These are phyloP conservation scores for Phellopilus nigrolimitatus DNA, from an alignment of 1,284 basidiomycete genomes.

Conservation along the genomic window DNA sequence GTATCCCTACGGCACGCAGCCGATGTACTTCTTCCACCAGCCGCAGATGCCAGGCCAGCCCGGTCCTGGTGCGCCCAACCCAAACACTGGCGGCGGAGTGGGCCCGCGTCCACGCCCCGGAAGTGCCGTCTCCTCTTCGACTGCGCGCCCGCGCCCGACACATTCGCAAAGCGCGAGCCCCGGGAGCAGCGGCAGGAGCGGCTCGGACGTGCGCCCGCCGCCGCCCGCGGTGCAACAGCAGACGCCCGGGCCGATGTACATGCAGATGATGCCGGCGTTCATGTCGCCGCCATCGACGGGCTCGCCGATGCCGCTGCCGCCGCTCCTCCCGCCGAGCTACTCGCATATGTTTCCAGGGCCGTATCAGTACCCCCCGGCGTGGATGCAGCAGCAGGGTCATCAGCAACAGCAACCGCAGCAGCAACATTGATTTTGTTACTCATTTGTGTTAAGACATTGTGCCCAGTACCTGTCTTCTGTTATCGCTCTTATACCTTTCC, in stretches of 20 bases:
- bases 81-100: background rate
- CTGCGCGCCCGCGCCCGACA: background rate
- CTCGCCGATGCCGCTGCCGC: background rate
- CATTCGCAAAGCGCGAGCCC: background rate
- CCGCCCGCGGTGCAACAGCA: background rate
- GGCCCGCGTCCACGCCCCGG: background rate
- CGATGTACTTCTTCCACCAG: background rate
- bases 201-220: background rate
- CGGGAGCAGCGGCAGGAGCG: background rate
- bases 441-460: no score
- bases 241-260: background rate
- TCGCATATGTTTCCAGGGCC: background rate
- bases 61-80: background rate
- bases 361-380: slow-evolving; percentile 4
- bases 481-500: no score
- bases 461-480: no score
- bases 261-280: background rate
- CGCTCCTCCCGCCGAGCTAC: slow-evolving; percentile 6
- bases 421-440: background rate
- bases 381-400: background rate
- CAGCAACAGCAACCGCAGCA: background rate
- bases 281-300: background rate
- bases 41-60: no score
- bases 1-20: background rate
- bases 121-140: background rate